Evolutionary conservation across 176 grass and related monocot genomes (phyloP), one percentile per base, ranked within the genome.

Genomic region (Raddia distichophylla): DNA sequence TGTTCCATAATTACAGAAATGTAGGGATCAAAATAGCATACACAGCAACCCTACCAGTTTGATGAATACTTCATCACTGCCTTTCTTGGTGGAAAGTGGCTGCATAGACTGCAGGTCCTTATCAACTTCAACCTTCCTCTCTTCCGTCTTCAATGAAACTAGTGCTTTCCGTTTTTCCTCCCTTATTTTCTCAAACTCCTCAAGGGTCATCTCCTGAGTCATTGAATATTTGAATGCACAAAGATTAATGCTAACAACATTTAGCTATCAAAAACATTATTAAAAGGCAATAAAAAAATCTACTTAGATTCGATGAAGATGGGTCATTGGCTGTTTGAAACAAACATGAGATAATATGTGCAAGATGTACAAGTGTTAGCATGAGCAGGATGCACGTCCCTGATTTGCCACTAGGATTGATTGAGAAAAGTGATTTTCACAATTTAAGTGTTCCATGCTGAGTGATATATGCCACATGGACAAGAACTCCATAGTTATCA

Each of bases 71-170:
- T 90, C 87, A 44, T 86, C 89, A 51, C 81, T 87, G 62, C 60
- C 62, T 79, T 94, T 97, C 79, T 97, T 97, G 35, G 66, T 70
- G 37, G 92, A 92, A 66, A 97, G 94, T 37, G 73, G 77, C 60
- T 86, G 86, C 90, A 98, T 86, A 75, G 88, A 82, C 83, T 93
- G 88, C 77, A 98, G 83, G 35, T 94, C 92, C 91, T 98, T 98
- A 32, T 98, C 95, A 66, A 94, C 57, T 71, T 88, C 88, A 52
- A 94, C 92, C 81, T 91, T 98, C 64, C 92, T 93, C 86, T 98
- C 95, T 74, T 91, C 90, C 4, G 69, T 27, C 75, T 94, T 98
- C 74, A 89, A 10, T 22, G 92, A 83, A 73, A 94, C 81, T 8
- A 94, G 77, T 43, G 92, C 90, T 73, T 98, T 94, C 55, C 92